Conservation (phyloP, 73 alveolate species). For the Stentor coeruleus region DNA sequence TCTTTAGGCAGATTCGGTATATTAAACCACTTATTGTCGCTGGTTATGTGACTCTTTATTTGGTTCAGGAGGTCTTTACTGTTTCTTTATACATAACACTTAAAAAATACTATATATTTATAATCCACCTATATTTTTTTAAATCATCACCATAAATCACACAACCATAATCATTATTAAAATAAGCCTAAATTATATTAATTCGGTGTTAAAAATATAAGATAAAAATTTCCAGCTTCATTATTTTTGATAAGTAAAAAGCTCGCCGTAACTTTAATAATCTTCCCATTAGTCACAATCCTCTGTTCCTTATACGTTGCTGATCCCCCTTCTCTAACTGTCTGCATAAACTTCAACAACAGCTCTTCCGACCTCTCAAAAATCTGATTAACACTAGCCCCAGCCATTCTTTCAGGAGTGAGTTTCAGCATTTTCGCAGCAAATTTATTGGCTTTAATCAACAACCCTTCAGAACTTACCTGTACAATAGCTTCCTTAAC, state of each 20-base stretch:
- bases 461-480: not conserved
- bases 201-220: not conserved
- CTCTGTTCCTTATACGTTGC: not conserved
- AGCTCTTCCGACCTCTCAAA: conserved; percentile 13
- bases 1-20: too few relatives aligned
- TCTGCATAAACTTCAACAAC: conserved; percentile 2
- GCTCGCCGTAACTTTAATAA: not conserved
- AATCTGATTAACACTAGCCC: not conserved
- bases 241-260: too few relatives aligned
- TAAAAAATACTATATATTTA: too few relatives aligned
- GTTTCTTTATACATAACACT: too few relatives aligned
- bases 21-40: too few relatives aligned
- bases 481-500: conserved; percentile 15
- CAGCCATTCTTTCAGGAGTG: conserved; percentile 8
- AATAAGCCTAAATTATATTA: too few relatives aligned
- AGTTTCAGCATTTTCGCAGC: not conserved
- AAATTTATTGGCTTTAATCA: not conserved
- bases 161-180: too few relatives aligned
- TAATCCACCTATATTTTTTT: too few relatives aligned
- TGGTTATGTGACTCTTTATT: too few relatives aligned
- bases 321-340: not conserved
- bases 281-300: not conserved
- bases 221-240: not conserved
- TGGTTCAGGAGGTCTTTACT: too few relatives aligned
- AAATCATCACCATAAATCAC: too few relatives aligned